Conservation (phyloP, 257 asterid genomes). For the Phtheirospermum japonicum region DNA sequence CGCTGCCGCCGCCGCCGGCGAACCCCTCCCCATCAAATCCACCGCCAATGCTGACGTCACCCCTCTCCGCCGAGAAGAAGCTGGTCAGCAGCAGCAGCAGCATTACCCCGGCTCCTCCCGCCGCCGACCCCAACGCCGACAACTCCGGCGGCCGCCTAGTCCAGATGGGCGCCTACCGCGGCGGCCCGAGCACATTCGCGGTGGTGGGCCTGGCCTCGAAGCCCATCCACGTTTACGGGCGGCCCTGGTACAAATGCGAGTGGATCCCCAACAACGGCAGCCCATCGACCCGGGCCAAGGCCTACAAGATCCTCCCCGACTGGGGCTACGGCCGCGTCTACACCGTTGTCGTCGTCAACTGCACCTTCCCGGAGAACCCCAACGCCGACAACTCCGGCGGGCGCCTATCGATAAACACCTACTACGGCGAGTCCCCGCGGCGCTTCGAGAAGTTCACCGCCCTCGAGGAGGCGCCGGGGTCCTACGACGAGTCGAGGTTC, state of each 20-base stretch:
- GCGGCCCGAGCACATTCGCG: conserved; percentile 70
- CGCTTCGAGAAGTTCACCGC: conserved; percentile 47
- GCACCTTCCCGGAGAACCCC: conserved; percentile 49
- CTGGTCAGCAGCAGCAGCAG: too few relatives aligned
- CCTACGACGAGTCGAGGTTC: conserved; percentile 41
- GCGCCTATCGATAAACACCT: conserved; percentile 45
- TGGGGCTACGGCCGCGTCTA: conserved; percentile 86
- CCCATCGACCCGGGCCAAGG: conserved; percentile 35
- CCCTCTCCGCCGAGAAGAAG: conserved; percentile 27
- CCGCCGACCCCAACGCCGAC: conserved; percentile 57
- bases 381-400: conserved; percentile 55
- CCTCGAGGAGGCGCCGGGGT: conserved; percentile 46
- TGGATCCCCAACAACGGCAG: conserved; percentile 58
- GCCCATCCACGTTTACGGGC: conserved; percentile 68
- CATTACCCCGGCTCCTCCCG: too few relatives aligned
- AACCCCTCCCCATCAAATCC: conserved; percentile 17
- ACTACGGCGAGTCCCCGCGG: conserved; percentile 46
- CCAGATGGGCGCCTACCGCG: conserved; percentile 91
- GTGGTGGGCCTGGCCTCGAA: conserved; percentile 79
- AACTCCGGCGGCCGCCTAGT: conserved; percentile 74
- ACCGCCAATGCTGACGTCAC: neutral
- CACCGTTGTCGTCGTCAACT: conserved; percentile 62
- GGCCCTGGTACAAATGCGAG: conserved; percentile 77
- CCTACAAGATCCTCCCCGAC: conserved; percentile 59
- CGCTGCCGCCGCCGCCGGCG: conserved; percentile 38